phyloP scores from a whole-genome alignment of 2,329 filamentous ascomycete species.

The Rasamsonia emersonii region DNA sequence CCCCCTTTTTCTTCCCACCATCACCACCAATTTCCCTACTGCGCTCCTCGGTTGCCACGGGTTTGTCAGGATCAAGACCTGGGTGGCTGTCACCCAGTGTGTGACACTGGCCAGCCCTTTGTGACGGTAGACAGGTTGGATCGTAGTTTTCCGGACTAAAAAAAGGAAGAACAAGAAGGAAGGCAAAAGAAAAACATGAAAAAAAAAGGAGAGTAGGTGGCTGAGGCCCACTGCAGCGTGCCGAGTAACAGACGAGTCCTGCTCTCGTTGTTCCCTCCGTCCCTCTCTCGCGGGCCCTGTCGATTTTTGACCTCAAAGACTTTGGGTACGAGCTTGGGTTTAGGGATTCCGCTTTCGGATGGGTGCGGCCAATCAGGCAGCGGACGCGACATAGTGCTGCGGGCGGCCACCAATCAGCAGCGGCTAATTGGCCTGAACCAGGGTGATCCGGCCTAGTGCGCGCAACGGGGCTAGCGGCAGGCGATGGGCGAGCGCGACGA shows the following conservation, averaged over 20 bases:
- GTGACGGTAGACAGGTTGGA: too few relatives aligned
- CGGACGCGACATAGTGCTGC: conserved; percentile 15
- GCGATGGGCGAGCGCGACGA: conserved; percentile 23
- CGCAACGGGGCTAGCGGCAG: conserved; percentile 30
- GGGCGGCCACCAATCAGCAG: conserved; percentile 21
- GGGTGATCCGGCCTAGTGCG: conserved; percentile 25
- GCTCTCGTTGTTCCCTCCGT: not conserved
- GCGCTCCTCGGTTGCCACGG: not conserved
- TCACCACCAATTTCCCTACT: not conserved
- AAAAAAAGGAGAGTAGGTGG: conserved; percentile 6
- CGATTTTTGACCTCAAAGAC: not conserved
- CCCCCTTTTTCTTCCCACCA: too few relatives aligned
- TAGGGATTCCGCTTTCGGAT: conserved; percentile 16
- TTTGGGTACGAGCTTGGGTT: not conserved
- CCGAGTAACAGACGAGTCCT: not conserved
- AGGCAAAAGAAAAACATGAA: conserved; percentile 3
- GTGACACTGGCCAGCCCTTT: not conserved
- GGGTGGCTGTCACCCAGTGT: too few relatives aligned
- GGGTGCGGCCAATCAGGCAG: conserved; percentile 16
- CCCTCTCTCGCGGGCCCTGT: not conserved
- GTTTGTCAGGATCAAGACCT: too few relatives aligned
- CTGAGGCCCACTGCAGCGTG: conserved; percentile 8
- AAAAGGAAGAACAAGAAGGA: not conserved
- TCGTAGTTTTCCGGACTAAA: too few relatives aligned
- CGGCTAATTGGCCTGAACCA: conserved; percentile 22